phyloP scores from a whole-genome alignment of 345 rosid genomes.

The Rhodomyrtus tomentosa region DNA sequence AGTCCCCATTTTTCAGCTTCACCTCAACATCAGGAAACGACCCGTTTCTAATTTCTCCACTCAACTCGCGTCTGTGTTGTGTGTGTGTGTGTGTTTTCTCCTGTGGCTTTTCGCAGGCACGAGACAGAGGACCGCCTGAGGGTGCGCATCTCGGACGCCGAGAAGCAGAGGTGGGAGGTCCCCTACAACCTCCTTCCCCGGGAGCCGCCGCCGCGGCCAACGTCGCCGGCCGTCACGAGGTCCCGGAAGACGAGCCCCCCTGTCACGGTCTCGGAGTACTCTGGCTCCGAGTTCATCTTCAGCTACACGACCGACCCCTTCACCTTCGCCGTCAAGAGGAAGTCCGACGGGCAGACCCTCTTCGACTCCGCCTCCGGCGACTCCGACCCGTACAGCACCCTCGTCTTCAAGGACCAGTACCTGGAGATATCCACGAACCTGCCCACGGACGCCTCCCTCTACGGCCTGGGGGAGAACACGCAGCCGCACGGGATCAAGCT shows the following conservation, averaged over 20 bases:
- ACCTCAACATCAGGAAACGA: neutral
- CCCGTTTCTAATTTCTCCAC: neutral
- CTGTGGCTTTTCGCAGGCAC: conserved; percentile 33
- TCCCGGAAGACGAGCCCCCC: conserved; percentile 31
- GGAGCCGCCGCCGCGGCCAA: conserved; percentile 55
- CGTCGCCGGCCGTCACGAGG: conserved; percentile 25
- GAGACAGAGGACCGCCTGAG: conserved; percentile 69
- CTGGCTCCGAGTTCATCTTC: conserved; percentile 57
- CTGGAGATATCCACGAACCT: conserved; percentile 79
- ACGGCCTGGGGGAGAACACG: conserved; percentile 89
- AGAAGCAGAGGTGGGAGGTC: conserved; percentile 87
- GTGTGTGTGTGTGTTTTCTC: neutral
- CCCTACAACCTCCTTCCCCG: conserved; percentile 81
- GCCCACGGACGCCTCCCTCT: conserved; percentile 76
- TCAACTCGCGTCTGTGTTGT: neutral
- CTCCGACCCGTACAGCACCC: conserved; percentile 36
- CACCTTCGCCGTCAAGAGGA: conserved; percentile 76
- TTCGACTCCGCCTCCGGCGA: conserved; percentile 56
- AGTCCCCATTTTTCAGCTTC: neutral
- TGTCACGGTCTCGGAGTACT: conserved; percentile 30
- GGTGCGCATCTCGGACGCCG: conserved; percentile 83
- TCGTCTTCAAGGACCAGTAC: conserved; percentile 97
- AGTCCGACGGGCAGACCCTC: conserved; percentile 63
- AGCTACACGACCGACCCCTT: conserved; percentile 70
- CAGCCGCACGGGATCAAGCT: conserved; percentile 92